Percentiles rank a stretch among this genome's conserved stretches.
phyloP scores from a whole-genome alignment of 345 rosid species.

The Clausena lansium region DNA sequence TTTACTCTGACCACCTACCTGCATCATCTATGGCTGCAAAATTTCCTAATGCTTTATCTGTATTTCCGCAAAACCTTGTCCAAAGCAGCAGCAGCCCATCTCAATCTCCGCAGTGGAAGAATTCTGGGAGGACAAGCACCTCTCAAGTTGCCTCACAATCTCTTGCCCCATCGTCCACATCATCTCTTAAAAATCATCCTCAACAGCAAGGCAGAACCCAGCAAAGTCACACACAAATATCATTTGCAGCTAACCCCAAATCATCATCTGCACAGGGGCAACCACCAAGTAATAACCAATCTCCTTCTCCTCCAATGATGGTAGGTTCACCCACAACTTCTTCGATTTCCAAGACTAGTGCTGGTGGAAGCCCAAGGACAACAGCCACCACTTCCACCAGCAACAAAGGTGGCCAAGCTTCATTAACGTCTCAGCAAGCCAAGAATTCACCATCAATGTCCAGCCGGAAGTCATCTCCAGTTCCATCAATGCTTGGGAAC shows the following conservation, averaged over 20 bases:
- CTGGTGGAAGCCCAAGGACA: conserved; percentile 91
- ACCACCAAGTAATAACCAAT: conserved; percentile 47
- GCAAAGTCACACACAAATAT: conserved; percentile 67
- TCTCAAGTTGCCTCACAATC: conserved; percentile 62
- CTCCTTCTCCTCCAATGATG: conserved; percentile 61
- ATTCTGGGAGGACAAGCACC: conserved; percentile 50
- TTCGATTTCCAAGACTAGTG: conserved; percentile 67
- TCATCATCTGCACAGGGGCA: conserved; percentile 48
- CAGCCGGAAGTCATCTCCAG: conserved; percentile 53
- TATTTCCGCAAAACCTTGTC: conserved; percentile 69
- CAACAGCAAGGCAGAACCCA: conserved; percentile 75
- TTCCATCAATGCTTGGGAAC: conserved; percentile 69
- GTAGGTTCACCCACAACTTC: conserved; percentile 85
- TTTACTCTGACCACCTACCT: conserved; percentile 58
- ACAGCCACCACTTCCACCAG: conserved; percentile 50
- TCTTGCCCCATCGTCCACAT: conserved; percentile 46
- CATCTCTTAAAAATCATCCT: conserved; percentile 53
- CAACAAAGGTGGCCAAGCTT: conserved; percentile 70
- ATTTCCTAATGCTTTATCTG: conserved; percentile 53
- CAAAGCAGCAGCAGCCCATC: conserved; percentile 58
- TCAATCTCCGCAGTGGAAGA: conserved; percentile 90
- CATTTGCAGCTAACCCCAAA: conserved; percentile 75
- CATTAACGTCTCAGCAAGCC: conserved; percentile 59
- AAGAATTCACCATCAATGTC: conserved; percentile 61
- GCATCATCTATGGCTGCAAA: conserved; percentile 55